Percentiles rank a stretch among this genome's conserved stretches.
phyloP scores from a whole-genome alignment of 176 grass and related monocot species.

The Raddia distichophylla region DNA sequence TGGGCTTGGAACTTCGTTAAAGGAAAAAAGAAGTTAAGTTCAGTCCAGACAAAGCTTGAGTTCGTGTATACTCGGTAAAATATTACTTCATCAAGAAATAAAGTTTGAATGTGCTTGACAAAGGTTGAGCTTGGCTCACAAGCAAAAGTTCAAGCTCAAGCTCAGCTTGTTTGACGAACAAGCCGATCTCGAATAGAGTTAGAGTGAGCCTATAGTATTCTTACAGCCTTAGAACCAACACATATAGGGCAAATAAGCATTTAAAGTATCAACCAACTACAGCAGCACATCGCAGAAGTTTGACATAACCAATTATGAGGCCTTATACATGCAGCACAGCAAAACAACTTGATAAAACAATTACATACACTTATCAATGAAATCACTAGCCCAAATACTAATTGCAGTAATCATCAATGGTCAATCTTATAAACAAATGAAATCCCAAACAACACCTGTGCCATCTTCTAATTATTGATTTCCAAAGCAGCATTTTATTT shows the following conservation, averaged over 20 bases:
- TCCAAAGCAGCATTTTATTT: not conserved
- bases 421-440: not conserved
- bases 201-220: no score
- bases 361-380: conserved; percentile 23
- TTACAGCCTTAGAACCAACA: no score
- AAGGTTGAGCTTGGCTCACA: no score
- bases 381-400: not conserved
- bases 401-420: not conserved
- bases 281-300: not conserved
- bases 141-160: no score
- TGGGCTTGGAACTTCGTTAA: no score
- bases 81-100: no score
- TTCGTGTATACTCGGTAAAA: no score
- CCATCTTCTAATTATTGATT: conserved; percentile 9
- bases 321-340: conserved; percentile 7
- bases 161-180: no score
- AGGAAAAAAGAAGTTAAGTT: no score
- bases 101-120: no score
- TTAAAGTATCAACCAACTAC: conserved; percentile 8
- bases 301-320: not conserved
- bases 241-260: not conserved
- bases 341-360: not conserved
- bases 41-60: no score
- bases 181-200: no score
- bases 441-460: not conserved